These are phyloP conservation scores for Nothophytophthora sp. DNA, from an alignment of 352 stramenopile species.

Conservation along the genomic window DNA sequence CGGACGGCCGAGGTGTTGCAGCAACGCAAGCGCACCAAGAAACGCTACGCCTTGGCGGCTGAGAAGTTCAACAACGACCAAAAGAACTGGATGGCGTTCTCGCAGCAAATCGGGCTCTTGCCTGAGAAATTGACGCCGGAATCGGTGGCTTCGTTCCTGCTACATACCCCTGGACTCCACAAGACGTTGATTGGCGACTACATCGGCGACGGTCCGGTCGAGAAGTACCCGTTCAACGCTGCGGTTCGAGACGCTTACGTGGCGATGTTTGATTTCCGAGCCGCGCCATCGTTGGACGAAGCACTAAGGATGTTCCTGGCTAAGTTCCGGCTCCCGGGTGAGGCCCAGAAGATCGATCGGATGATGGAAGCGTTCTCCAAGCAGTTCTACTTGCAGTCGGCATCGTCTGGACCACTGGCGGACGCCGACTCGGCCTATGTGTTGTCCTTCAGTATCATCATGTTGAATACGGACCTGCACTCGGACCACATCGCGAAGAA, in stretches of 20 bases:
- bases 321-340: conserved; percentile 96
- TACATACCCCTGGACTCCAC: conserved; percentile 90
- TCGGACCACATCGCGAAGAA: conserved; percentile 90
- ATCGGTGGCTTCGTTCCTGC: conserved; percentile 92
- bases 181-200: conserved; percentile 97
- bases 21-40: conserved; percentile 92
- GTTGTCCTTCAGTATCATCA: conserved; percentile 98
- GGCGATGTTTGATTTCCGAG: conserved; percentile 95
- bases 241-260: conserved; percentile 83
- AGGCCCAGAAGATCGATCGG: conserved; percentile 98
- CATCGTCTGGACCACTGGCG: conserved; percentile 53
- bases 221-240: conserved; percentile 97
- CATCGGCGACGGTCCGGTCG: conserved; percentile 92
- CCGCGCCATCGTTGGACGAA: conserved; percentile 85
- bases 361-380: conserved; percentile 97
- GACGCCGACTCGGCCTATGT: conserved; percentile 95
- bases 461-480: conserved; percentile 99
- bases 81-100: conserved; percentile 92
- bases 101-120: conserved; percentile 85
- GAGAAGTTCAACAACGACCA: conserved; percentile 95
- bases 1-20: conserved; percentile 88
- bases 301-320: conserved; percentile 93
- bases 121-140: conserved; percentile 85
- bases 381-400: conserved; percentile 87
- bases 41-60: conserved; percentile 87